Conservation (phyloP, 2,329 filamentous ascomycete genomes). For the Helicocarpus griseus region DNA sequence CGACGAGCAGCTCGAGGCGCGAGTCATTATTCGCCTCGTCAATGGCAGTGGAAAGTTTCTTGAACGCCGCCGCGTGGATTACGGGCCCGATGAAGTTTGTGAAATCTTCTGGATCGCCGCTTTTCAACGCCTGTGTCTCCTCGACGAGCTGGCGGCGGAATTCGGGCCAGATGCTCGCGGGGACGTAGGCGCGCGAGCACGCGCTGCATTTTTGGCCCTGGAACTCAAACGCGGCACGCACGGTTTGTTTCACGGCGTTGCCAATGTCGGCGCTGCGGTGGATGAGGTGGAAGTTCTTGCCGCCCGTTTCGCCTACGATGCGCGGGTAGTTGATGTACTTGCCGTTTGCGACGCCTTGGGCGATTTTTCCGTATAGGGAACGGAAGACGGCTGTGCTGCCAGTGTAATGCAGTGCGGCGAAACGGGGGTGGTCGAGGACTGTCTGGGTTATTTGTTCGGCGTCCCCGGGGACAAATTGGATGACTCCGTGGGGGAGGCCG, state of each 20-base stretch:
- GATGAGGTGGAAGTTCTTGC: constrained; percentile 87
- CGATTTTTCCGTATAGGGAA: constrained; percentile 77
- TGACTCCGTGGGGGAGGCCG: constrained; percentile 77
- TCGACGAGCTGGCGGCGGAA: constrained; percentile 58
- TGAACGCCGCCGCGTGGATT: constrained; percentile 72
- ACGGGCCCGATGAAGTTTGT: constrained; percentile 79
- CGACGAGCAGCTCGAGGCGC: constrained; percentile 57
- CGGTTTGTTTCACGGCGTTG: constrained; percentile 71
- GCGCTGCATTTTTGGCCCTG: constrained; percentile 89
- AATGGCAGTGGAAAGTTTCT: constrained; percentile 67
- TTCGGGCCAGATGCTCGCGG: constrained; percentile 62
- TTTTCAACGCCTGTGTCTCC: constrained; percentile 61
- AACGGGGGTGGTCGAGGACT: constrained; percentile 66
- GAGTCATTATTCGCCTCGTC: constrained; percentile 58
- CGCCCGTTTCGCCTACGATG: constrained; percentile 82
- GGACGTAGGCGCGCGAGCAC: constrained; percentile 69
- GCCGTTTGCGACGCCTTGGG: constrained; percentile 67
- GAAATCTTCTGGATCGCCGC: constrained; percentile 61
- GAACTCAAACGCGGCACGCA: constrained; percentile 82
- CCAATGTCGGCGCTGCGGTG: constrained; percentile 67
- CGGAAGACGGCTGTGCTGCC: constrained; percentile 89
- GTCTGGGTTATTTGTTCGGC: constrained; percentile 72
- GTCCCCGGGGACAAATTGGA: constrained; percentile 88
- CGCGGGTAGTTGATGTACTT: constrained; percentile 78
- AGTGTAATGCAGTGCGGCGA: constrained; percentile 90